Evolutionary conservation across 2,329 filamentous ascomycete genomes (phyloP).

Genomic region (Colletotrichum tropicicola): DNA sequence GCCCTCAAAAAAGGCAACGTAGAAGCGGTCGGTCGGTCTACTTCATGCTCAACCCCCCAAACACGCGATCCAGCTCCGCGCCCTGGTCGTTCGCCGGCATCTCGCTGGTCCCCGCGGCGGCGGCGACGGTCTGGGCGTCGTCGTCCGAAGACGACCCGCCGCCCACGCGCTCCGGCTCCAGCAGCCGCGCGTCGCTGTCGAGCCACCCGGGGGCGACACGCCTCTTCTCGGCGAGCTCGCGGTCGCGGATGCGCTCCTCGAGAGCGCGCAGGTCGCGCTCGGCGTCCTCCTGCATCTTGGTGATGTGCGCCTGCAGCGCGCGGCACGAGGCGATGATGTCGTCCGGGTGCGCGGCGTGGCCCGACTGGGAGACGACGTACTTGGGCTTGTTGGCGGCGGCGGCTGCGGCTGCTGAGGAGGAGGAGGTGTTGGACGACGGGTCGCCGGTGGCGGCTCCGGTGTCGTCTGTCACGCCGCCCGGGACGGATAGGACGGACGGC

Average conservation of each 20-base stretch:
- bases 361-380: slow-evolving; percentile 82
- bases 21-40: no score
- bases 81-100: slow-evolving; percentile 57
- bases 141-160: background rate
- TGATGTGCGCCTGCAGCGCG: slow-evolving; percentile 79
- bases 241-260: slow-evolving; percentile 70
- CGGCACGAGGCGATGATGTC: slow-evolving; percentile 86
- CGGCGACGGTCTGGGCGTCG: slow-evolving; percentile 43
- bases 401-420: slow-evolving; percentile 40
- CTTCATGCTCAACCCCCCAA: slow-evolving; percentile 56
- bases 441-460: slow-evolving; percentile 28
- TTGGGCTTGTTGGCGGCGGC: slow-evolving; percentile 61
- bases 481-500: slow-evolving; percentile 69
- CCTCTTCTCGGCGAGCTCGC: slow-evolving; percentile 82
- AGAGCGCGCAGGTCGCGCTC: slow-evolving; percentile 74
- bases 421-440: slow-evolving; percentile 43
- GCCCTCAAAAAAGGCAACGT: no score
- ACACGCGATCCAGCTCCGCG: slow-evolving; percentile 65
- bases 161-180: slow-evolving; percentile 69
- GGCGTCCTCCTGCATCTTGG: slow-evolving; percentile 73
- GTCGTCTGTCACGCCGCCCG: slow-evolving; percentile 46
- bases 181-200: slow-evolving; percentile 74
- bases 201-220: slow-evolving; percentile 83
- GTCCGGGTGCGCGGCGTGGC: slow-evolving; percentile 85
- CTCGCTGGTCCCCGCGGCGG: slow-evolving; percentile 39